These are phyloP conservation scores for Globisporangium irregulare DNA, from an alignment of 352 stramenopile species.

Conservation along the genomic window DNA sequence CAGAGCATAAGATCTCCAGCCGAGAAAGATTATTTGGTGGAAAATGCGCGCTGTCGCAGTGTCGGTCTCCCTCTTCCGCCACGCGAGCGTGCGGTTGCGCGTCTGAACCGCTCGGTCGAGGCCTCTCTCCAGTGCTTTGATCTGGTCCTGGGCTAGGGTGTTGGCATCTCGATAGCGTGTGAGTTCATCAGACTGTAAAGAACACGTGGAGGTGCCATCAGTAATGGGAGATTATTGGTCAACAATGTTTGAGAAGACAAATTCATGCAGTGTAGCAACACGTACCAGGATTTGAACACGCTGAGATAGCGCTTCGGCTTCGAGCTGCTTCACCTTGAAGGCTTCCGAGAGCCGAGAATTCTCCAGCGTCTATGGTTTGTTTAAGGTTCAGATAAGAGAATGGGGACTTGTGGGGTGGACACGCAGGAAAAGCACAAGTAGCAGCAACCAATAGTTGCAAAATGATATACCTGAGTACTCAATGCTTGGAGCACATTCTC, in stretches of 20 bases:
- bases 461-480: conserved; percentile 22
- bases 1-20: conserved; percentile 22
- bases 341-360: conserved; percentile 18
- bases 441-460: not conserved
- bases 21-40: conserved; percentile 23
- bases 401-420: not conserved
- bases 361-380: conserved; percentile 19
- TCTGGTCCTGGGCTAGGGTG: conserved; percentile 1
- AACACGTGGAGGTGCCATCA: not conserved
- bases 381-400: not conserved
- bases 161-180: conserved; percentile 8
- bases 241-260: not conserved
- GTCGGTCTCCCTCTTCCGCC: conserved; percentile 25
- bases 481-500: conserved; percentile 16
- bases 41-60: not conserved
- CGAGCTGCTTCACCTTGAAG: conserved; percentile 27
- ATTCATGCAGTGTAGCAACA: not conserved
- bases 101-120: conserved; percentile 24
- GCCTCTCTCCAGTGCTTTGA: conserved; percentile 21
- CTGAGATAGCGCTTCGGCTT: conserved; percentile 20
- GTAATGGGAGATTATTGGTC: not conserved
- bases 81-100: conserved; percentile 34
- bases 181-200: conserved; percentile 27
- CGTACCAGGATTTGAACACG: conserved; percentile 26
- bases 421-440: not conserved